Percentiles rank a stretch among this genome's conserved stretches.
Evolutionary conservation across 495 filamentous ascomycete genomes (phyloP).

Genomic region (Penicillium macrosclerotiorum): DNA sequence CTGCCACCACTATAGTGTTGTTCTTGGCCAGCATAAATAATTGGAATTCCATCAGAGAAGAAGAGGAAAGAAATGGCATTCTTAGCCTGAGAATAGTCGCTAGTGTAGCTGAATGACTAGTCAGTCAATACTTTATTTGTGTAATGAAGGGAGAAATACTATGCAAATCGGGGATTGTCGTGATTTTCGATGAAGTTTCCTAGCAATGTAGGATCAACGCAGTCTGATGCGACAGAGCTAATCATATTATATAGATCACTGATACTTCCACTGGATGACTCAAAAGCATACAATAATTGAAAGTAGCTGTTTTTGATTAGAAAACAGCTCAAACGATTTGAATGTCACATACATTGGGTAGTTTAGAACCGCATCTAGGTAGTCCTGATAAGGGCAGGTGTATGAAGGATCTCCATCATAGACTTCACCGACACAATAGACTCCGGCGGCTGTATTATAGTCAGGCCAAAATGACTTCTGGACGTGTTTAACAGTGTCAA

Average conservation of each 20-base stretch:
- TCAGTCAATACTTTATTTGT: neutral
- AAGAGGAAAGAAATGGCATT: slow-evolving; percentile 72
- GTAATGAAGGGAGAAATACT: slow-evolving; percentile 19
- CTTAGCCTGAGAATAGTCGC: slow-evolving; percentile 52
- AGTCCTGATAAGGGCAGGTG: slow-evolving; percentile 62
- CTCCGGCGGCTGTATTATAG: slow-evolving; percentile 63
- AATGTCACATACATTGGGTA: slow-evolving; percentile 46
- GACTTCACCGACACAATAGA: slow-evolving; percentile 71
- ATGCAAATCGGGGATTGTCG: slow-evolving; percentile 67
- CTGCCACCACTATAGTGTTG: slow-evolving; percentile 64
- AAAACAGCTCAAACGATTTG: neutral
- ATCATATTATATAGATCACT: slow-evolving; percentile 58
- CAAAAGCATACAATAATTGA: slow-evolving; percentile 59
- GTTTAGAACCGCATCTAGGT: slow-evolving; percentile 63
- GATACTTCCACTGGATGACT: slow-evolving; percentile 57
- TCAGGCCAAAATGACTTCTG: slow-evolving; percentile 66
- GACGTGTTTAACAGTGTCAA: slow-evolving; percentile 75
- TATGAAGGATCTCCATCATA: slow-evolving; percentile 59
- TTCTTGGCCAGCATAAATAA: slow-evolving; percentile 71
- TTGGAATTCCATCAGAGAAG: slow-evolving; percentile 65
- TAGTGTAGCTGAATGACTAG: slow-evolving; percentile 39
- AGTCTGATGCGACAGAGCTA: slow-evolving; percentile 50
- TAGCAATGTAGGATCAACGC: slow-evolving; percentile 60
- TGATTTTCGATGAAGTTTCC: slow-evolving; percentile 83
- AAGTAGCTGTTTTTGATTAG: slow-evolving; percentile 40